phyloP scores from a whole-genome alignment of 2,329 filamentous ascomycete genomes.

The Botrytis pseudocinerea region DNA sequence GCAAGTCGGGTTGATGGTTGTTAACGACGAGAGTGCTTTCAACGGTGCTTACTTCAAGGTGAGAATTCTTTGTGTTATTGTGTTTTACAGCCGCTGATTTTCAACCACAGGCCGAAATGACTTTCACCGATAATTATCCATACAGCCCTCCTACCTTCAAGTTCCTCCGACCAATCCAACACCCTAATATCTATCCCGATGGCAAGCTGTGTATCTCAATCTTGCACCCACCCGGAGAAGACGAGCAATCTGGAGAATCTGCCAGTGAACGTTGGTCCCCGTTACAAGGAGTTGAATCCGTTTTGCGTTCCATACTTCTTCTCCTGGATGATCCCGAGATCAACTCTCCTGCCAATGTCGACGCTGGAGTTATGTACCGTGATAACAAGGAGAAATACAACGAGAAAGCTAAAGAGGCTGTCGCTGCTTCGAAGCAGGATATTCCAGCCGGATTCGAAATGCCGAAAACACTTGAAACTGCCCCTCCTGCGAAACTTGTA shows the following conservation, averaged over 20 bases:
- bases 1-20: constrained; percentile 84
- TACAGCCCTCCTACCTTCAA: constrained; percentile 86
- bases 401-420: constrained; percentile 64
- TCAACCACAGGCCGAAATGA: constrained; percentile 70
- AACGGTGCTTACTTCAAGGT: constrained; percentile 88
- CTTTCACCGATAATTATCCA: constrained; percentile 85
- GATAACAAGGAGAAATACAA: constrained; percentile 72
- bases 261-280: constrained; percentile 94
- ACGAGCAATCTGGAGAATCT: constrained; percentile 85
- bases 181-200: constrained; percentile 92
- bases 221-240: constrained; percentile 86
- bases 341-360: constrained; percentile 90
- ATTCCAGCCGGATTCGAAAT: constrained; percentile 79
- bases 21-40: constrained; percentile 90
- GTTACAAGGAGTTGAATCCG: constrained; percentile 89
- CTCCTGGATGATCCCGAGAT: constrained; percentile 94
- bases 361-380: constrained; percentile 83
- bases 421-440: constrained; percentile 73
- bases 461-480: constrained; percentile 70
- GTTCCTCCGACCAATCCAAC: constrained; percentile 77
- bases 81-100: constrained; percentile 15
- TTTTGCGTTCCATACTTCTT: constrained; percentile 87
- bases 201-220: constrained; percentile 96
- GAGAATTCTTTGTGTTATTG: constrained; percentile 26
- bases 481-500: constrained; percentile 61